These are phyloP conservation scores for Stachybotrys echinatus DNA, from an alignment of 2,329 filamentous ascomycete species.

Conservation along the genomic window DNA sequence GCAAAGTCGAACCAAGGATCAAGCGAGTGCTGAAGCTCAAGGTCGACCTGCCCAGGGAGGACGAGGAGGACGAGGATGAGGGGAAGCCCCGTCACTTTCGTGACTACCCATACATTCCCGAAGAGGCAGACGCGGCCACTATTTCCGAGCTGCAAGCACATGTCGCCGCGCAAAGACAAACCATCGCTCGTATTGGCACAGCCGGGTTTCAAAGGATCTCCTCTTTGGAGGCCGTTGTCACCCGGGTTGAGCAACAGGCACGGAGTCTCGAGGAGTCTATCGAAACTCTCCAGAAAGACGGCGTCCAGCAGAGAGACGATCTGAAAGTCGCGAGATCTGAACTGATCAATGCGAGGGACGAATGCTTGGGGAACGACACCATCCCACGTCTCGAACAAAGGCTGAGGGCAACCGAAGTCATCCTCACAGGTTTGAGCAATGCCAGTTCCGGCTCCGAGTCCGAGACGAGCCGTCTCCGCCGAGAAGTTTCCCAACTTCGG, in stretches of 20 bases:
- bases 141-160: slow-evolving; percentile 25
- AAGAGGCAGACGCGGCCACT: slow-evolving; percentile 6
- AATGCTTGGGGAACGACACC: neutral
- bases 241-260: slow-evolving; percentile 27
- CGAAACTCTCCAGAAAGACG: neutral
- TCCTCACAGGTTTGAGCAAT: neutral
- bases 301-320: neutral
- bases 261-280: slow-evolving; percentile 23
- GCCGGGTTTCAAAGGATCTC: slow-evolving; percentile 30
- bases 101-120: neutral
- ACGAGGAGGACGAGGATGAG: too few species aligned
- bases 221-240: slow-evolving; percentile 26
- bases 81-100: neutral
- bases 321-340: neutral
- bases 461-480: slow-evolving; percentile 5
- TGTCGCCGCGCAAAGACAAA: slow-evolving; percentile 24
- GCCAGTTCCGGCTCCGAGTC: neutral
- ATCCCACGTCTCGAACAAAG: neutral
- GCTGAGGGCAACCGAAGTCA: neutral
- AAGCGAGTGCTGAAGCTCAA: slow-evolving; percentile 25
- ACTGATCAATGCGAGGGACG: neutral
- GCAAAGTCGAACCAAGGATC: slow-evolving; percentile 22
- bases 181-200: slow-evolving; percentile 30
- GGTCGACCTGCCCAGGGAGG: slow-evolving; percentile 6
- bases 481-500: slow-evolving; percentile 15